A percentile compares a stretch with the other conserved stretches of the same genome.
These are phyloP conservation scores for Lophiostoma macrostomum DNA, from an alignment of 495 filamentous ascomycete species.

Conservation along the genomic window DNA sequence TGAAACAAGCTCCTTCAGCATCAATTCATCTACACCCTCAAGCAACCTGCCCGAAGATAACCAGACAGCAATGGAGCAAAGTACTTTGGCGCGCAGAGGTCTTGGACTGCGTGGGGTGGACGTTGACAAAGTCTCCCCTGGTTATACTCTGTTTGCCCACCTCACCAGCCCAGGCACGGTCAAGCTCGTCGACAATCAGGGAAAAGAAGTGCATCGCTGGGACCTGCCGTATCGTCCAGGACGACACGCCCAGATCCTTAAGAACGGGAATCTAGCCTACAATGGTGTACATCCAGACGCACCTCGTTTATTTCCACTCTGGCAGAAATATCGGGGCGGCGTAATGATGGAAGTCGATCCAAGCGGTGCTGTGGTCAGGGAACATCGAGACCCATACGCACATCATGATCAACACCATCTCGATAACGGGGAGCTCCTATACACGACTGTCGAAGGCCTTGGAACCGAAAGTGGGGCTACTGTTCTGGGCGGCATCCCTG, in stretches of 20 bases:
- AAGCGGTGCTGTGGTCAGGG: conserved; percentile 39
- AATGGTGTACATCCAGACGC: conserved; percentile 46
- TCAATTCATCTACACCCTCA: not conserved
- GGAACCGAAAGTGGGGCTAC: conserved; percentile 38
- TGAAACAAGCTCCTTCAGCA: not conserved
- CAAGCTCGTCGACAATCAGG: conserved; percentile 45
- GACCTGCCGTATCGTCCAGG: conserved; percentile 44
- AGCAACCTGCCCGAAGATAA: not conserved
- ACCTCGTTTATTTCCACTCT: conserved; percentile 46
- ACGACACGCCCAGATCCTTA: conserved; percentile 46
- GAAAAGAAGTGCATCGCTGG: conserved; percentile 48
- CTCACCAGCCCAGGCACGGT: conserved; percentile 43
- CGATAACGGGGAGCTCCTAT: conserved; percentile 45
- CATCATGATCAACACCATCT: conserved; percentile 51
- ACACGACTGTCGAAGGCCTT: conserved; percentile 46
- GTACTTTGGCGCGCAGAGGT: conserved; percentile 46
- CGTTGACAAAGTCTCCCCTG: conserved; percentile 40
- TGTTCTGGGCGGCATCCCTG: conserved; percentile 44
- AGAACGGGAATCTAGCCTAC: conserved; percentile 46
- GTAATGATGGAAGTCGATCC: conserved; percentile 46
- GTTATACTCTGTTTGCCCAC: conserved; percentile 47
- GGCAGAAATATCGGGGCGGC: conserved; percentile 48
- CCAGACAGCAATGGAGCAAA: conserved; percentile 42
- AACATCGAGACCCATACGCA: conserved; percentile 45
- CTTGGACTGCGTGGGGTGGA: conserved; percentile 47